Conservation (phyloP, 163 green algal genomes). For the Scenedesmus sp. region DNA sequence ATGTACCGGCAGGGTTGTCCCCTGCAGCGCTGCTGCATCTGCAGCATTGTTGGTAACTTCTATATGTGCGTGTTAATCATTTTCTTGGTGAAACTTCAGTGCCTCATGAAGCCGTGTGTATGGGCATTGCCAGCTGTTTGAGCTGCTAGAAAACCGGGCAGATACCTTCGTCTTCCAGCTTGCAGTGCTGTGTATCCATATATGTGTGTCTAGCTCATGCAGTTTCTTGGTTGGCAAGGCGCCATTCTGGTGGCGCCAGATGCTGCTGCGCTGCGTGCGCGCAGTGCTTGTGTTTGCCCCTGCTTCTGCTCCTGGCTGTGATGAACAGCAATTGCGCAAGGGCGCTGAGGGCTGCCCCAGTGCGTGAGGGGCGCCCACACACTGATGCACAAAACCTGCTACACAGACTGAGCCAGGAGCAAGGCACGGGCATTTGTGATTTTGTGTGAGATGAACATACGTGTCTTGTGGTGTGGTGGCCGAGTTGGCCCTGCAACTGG, state of each 20-base stretch:
- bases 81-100: too few relatives aligned
- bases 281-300: not conserved
- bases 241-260: too few relatives aligned
- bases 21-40: not conserved
- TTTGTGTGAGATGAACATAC: not conserved
- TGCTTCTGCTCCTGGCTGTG: not conserved
- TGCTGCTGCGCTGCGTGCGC: too few relatives aligned
- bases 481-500: not conserved
- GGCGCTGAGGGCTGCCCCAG: slow-evolving; percentile 37
- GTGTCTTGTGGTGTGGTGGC: not conserved
- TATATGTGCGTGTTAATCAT: not conserved
- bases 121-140: too few relatives aligned
- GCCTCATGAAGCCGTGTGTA: too few relatives aligned
- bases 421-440: not conserved
- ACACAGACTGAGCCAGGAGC: slow-evolving; percentile 11
- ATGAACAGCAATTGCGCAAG: slow-evolving; percentile 55
- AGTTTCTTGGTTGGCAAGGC: too few relatives aligned
- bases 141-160: too few relatives aligned
- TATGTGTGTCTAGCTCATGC: too few relatives aligned
- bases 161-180: too few relatives aligned
- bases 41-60: not conserved
- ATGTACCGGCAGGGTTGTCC: too few relatives aligned
- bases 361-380: slow-evolving; percentile 28
- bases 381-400: slow-evolving; percentile 35
- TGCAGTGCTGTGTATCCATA: too few relatives aligned